A percentile compares a stretch with the other conserved stretches of the same genome.
phyloP scores from a whole-genome alignment of 805 yeast species.

The Millerozyma miso region DNA sequence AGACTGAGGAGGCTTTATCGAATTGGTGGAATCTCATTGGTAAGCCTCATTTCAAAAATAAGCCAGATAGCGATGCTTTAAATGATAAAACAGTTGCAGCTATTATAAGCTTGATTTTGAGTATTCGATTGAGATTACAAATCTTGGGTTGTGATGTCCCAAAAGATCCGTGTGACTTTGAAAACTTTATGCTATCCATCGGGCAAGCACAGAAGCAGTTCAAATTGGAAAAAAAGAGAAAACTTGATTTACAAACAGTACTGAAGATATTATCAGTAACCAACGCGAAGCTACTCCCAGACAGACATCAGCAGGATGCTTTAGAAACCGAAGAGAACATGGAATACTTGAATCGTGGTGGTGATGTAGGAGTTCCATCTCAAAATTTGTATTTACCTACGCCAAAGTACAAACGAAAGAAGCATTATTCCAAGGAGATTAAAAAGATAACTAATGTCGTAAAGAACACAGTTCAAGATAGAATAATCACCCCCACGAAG shows the following conservation, averaged over 20 bases:
- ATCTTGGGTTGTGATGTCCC: slow-evolving; percentile 48
- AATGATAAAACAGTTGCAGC: slow-evolving; percentile 74
- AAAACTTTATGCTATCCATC: slow-evolving; percentile 61
- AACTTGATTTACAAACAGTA: slow-evolving; percentile 56
- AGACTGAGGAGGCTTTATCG: slow-evolving; percentile 65
- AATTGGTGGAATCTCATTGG: slow-evolving; percentile 86
- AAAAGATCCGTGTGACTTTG: slow-evolving; percentile 81
- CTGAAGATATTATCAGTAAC: slow-evolving; percentile 31
- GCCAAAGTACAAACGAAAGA: slow-evolving; percentile 21
- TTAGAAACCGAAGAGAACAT: background rate
- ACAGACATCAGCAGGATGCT: slow-evolving; percentile 8
- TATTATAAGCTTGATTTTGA: slow-evolving; percentile 69
- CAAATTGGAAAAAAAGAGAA: slow-evolving; percentile 46
- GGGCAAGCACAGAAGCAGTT: slow-evolving; percentile 75
- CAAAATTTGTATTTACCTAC: slow-evolving; percentile 3
- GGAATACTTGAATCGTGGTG: background rate
- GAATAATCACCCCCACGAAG: slow-evolving; percentile 22
- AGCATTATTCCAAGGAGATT: slow-evolving; percentile 37
- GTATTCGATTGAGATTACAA: slow-evolving; percentile 59
- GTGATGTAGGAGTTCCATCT: background rate
- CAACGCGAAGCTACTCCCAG: slow-evolving; percentile 26
- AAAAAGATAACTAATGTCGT: slow-evolving; percentile 61
- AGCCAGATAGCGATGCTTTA: slow-evolving; percentile 43
- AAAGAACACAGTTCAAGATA: slow-evolving; percentile 69
- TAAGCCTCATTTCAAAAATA: slow-evolving; percentile 37